Conservation (phyloP, 257 asterid species). For the Solanum sitiens region DNA sequence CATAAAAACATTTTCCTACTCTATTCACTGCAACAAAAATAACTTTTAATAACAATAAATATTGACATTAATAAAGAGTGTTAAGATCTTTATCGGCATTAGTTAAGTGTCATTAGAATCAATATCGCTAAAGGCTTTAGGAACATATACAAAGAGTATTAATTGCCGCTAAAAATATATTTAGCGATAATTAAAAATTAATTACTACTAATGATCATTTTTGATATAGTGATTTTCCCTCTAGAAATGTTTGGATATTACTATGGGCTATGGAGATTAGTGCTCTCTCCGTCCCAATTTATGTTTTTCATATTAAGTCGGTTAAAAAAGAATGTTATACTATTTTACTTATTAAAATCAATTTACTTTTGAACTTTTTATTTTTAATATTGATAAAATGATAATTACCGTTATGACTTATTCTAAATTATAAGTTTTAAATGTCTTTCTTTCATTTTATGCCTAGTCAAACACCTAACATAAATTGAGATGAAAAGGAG, state of each 20-base stretch:
- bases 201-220: too few species aligned
- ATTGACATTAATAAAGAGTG: too few species aligned
- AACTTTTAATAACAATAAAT: too few species aligned
- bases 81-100: rapidly evolving
- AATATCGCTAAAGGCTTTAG: too few species aligned
- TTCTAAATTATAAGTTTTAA: background rate
- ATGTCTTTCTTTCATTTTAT: background rate
- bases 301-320: background rate
- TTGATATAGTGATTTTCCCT: background rate
- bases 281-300: background rate
- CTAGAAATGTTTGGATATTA: background rate
- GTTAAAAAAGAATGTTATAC: background rate
- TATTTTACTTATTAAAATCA: background rate
- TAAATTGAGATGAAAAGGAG: background rate
- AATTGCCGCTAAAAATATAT: too few species aligned
- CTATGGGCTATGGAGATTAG: background rate
- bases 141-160: too few species aligned
- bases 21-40: too few species aligned
- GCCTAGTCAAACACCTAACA: background rate
- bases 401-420: background rate
- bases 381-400: background rate
- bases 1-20: too few species aligned
- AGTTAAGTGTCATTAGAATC: too few species aligned
- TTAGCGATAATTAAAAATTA: too few species aligned
- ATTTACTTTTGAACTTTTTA: background rate